Percentiles rank a stretch among this genome's conserved stretches.
Evolutionary conservation across 2,329 filamentous ascomycete genomes (phyloP).

Genomic region (Cercospora sojina): DNA sequence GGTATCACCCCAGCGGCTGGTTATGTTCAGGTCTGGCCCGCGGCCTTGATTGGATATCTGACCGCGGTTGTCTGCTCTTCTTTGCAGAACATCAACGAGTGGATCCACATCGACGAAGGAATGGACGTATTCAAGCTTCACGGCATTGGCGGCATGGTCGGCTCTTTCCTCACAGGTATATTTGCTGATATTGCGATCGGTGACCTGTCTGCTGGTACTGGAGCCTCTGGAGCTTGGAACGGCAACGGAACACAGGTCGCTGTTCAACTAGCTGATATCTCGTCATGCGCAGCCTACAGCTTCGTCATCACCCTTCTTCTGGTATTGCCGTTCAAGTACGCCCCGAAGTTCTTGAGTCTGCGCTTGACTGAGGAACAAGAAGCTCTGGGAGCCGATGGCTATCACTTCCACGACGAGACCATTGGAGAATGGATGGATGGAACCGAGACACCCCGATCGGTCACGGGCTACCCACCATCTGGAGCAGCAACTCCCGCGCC

Average conservation of each 20-base stretch:
- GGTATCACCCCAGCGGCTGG: conserved; percentile 51
- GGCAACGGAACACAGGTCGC: conserved; percentile 57
- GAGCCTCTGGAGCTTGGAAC: conserved; percentile 52
- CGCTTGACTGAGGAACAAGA: conserved; percentile 56
- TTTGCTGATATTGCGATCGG: conserved; percentile 53
- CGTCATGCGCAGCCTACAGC: conserved; percentile 53
- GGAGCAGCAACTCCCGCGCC: background rate
- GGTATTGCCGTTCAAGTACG: conserved; percentile 54
- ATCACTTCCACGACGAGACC: conserved; percentile 58
- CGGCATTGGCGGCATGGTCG: conserved; percentile 57
- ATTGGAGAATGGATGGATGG: conserved; percentile 41
- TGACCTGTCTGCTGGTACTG: conserved; percentile 51
- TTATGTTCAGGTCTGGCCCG: conserved; percentile 34
- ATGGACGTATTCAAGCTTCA: conserved; percentile 62
- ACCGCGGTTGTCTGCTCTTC: conserved; percentile 53
- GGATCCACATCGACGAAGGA: conserved; percentile 57
- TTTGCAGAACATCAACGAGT: conserved; percentile 53
- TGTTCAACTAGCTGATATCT: conserved; percentile 57
- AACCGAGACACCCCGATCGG: conserved; percentile 4
- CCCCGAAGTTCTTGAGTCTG: conserved; percentile 53
- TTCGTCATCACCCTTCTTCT: conserved; percentile 55
- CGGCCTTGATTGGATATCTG: conserved; percentile 58
- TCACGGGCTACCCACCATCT: conserved; percentile 2
- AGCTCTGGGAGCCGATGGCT: conserved; percentile 54
- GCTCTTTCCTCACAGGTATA: conserved; percentile 58